Base-by-base conservation (phyloP, 129 eudicot genomes). In the Saussurea involucrata region DNA sequence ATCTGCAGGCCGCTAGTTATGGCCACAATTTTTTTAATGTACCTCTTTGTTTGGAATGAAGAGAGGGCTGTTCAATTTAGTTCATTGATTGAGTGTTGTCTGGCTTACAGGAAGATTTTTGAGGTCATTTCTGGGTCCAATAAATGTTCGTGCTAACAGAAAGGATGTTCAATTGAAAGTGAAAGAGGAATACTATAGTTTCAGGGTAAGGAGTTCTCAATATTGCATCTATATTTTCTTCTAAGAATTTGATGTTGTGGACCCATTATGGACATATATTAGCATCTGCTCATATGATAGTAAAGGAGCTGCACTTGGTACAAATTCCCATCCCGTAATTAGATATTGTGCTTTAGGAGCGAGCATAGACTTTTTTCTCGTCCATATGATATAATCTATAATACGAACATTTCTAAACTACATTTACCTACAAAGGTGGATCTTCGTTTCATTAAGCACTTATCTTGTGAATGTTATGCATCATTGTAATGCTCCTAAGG, bases 101-200 rank as follows among this genome's bases (percentile, higher is more conserved):
- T 55, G 82, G 72, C 29, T 24, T 78, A 29, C 81, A 93, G 98
- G 98, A 58, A 74, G 86, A 17, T 91, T 93, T 69, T 79, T 93
- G 83, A 87, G 95, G 83, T 91, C 87, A 93, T 91, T 93, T 85
- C 79, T 93, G 44, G 98, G 98, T 60, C 98, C 98, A 24, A 89
- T 93, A 49, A 91, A 93, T 75, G 98, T 93, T 21, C 85, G 90
- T 25, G 98, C 98, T 11, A 87, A 84, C 74, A 83, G 91, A 69
- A 91, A 91, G 78, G 98, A 93, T 85, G 73, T 93, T 36, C 91
- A 91, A 58, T 83, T 93, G 84, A 93, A 93, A 86, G 97, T 90
- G 73, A 93, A 93, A 66, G 97, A 91, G 87, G 98, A 93, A 67
- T 93, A 93, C 86, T 90, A 93, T 83, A 89, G 87, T 65, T 86